phyloP scores from a whole-genome alignment of 2,329 filamentous ascomycete genomes.

The Penicillium sp. region DNA sequence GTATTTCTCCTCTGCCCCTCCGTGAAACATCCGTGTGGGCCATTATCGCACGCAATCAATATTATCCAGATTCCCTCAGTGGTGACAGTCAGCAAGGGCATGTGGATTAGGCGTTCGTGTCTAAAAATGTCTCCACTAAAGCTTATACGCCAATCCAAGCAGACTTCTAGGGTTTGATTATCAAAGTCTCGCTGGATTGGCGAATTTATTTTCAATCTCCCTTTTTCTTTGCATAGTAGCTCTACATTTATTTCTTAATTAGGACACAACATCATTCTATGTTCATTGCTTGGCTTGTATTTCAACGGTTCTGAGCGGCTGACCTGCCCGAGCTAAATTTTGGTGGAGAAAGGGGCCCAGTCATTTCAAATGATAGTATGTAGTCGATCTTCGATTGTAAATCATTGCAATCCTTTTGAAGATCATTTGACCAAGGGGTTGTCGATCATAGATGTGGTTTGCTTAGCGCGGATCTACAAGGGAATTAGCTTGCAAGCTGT shows the following conservation, averaged over 20 bases:
- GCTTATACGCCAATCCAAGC: neutral
- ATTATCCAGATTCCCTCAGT: neutral
- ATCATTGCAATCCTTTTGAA: neutral
- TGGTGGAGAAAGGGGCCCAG: neutral
- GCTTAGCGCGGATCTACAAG: neutral
- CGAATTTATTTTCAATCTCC: neutral
- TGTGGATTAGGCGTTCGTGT: neutral
- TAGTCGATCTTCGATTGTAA: neutral
- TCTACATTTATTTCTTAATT: neutral
- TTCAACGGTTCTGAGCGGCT: neutral
- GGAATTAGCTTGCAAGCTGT: neutral
- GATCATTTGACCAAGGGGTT: neutral
- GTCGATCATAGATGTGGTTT: conserved; percentile 1
- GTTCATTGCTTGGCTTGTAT: neutral
- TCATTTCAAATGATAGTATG: neutral
- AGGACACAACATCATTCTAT: neutral
- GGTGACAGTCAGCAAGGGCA: conserved; percentile 1
- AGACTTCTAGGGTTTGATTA: neutral
- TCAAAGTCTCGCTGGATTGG: neutral
- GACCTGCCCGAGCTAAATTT: neutral
- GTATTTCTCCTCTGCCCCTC: neutral
- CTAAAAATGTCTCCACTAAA: neutral
- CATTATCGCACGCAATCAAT: conserved; percentile 11
- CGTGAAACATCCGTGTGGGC: conserved; percentile 9
- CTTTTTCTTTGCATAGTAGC: neutral